Base-by-base conservation (phyloP, 1,284 basidiomycete species). In the Butyriboletus regius region DNA sequence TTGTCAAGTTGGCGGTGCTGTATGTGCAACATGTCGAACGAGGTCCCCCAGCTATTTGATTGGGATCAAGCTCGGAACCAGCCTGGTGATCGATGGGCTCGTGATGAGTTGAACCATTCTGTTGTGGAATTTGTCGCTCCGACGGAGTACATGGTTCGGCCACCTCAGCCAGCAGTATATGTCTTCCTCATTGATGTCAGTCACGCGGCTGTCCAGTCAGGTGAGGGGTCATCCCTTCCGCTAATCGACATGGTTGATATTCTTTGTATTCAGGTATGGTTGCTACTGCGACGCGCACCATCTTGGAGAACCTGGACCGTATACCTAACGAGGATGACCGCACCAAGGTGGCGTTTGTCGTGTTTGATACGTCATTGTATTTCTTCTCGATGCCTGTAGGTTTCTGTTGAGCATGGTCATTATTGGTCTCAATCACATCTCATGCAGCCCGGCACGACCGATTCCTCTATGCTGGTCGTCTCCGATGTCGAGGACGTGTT, bases 61-160 rank as follows among this genome's bases (percentile, higher is more conserved):
- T 99, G 95, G 94, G 91, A 98, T 70, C 90, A 93, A 67, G 81
- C 78, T 52, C 85, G 83, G 58, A 97, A 96, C 67, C 88, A 92
- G 70, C 94, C 94, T 14, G 93, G 91, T 7, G 95, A 99, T 71
- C 77, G 96, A 51, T 98, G 95, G 92, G 75, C 82, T 42, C 84
- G 96, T 54, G 83, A 90, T 7, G 96, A 99, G 72, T 78, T 99
- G 54, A 98, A 96, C 67, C 83, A 92, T 68, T 81, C 85, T 43
- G 90, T 90, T 17, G 92, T 98, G 53, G 96, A 99, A 70, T 99
- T 88, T 64, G 88, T 98, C 53, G 96, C 96, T 4, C 95, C 96
- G 9, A 95, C 94, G 1, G 96, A 99, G 72, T 98, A 99, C 73
- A 98, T 98, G 95, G 93, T 93, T 62, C 88, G 96, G 56, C 90